These are phyloP conservation scores for Heliosperma pusillum DNA, from an alignment of 148 eudicot genomes.

Conservation along the genomic window DNA sequence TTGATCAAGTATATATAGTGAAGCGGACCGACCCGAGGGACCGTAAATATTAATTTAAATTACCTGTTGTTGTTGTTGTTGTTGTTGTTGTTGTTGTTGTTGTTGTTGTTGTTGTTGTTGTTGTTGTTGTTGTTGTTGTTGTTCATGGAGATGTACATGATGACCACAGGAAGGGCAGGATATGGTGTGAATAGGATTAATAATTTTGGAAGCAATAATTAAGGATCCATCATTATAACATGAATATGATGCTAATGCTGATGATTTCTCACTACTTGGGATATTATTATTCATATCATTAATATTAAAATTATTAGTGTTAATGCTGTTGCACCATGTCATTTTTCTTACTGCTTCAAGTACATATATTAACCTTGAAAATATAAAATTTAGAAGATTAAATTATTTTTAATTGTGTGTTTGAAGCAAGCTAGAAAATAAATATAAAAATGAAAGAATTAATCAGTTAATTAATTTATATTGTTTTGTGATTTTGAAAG, in stretches of 20 bases:
- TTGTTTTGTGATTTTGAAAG: background rate
- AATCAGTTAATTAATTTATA: too few species aligned
- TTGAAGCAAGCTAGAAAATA: background rate
- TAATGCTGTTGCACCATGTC: slow-evolving; percentile 47
- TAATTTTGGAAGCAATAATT: slow-evolving; percentile 1
- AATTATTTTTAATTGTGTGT: background rate
- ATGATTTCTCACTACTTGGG: slow-evolving; percentile 15
- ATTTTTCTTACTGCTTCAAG: slow-evolving; percentile 14
- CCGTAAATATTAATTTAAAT: background rate
- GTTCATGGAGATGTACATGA: slow-evolving; percentile 41
- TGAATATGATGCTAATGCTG: too few species aligned
- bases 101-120: too few species aligned
- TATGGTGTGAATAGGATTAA: slow-evolving; percentile 24
- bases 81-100: too few species aligned
- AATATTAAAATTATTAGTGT: background rate
- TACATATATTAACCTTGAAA: too few species aligned
- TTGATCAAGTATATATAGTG: too few species aligned
- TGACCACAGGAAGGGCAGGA: slow-evolving; percentile 83
- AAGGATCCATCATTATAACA: background rate
- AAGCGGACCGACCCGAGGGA: too few species aligned
- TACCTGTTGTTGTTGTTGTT: slow-evolving; percentile 28
- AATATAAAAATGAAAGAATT: too few species aligned
- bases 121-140: too few species aligned
- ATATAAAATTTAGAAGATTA: too few species aligned
- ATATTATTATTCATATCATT: background rate